phyloP scores from a whole-genome alignment of 305 asterid genomes.

The Solanum hybrid region DNA sequence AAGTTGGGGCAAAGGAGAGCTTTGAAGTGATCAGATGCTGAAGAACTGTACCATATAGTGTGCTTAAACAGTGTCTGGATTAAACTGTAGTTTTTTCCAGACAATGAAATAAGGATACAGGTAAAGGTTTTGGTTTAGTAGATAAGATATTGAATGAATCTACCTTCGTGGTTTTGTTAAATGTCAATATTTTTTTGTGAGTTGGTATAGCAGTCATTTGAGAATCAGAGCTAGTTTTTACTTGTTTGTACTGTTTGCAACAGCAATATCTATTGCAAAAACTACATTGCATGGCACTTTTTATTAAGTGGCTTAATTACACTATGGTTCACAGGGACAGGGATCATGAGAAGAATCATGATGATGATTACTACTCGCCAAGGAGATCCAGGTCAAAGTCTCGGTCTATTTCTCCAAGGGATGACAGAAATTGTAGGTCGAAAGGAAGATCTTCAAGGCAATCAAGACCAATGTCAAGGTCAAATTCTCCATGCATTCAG shows the following conservation, averaged over 20 bases:
- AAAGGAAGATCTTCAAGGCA: constrained; percentile 32
- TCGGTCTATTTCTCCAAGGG: constrained; percentile 40
- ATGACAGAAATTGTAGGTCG: constrained; percentile 19
- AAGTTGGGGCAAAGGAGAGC: constrained; percentile 48
- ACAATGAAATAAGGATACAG: constrained; percentile 59
- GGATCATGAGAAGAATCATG: constrained; percentile 36
- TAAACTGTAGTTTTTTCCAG: constrained; percentile 48
- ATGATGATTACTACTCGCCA: constrained; percentile 31
- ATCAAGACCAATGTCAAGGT: constrained; percentile 35
- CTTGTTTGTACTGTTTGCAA: constrained; percentile 13
- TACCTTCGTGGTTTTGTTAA: constrained; percentile 2
- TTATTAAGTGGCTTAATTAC: constrained; percentile 1
- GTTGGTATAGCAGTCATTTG: constrained; percentile 1
- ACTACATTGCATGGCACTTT: constrained; percentile 1
- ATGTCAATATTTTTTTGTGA: constrained; percentile 4
- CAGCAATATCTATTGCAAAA: not conserved
- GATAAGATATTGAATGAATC: constrained; percentile 20
- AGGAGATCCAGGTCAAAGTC: constrained; percentile 35
- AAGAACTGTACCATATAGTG: constrained; percentile 47
- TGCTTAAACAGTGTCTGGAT: constrained; percentile 58
- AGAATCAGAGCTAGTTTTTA: not conserved
- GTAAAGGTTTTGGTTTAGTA: constrained; percentile 59
- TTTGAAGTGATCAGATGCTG: constrained; percentile 57
- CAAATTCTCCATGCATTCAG: constrained; percentile 38
- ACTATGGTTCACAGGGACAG: constrained; percentile 25